Percentiles rank a stretch among this genome's conserved stretches.
phyloP scores from a whole-genome alignment of 768 basidiomycete species.

The Pleurotus salmoneostramineus region DNA sequence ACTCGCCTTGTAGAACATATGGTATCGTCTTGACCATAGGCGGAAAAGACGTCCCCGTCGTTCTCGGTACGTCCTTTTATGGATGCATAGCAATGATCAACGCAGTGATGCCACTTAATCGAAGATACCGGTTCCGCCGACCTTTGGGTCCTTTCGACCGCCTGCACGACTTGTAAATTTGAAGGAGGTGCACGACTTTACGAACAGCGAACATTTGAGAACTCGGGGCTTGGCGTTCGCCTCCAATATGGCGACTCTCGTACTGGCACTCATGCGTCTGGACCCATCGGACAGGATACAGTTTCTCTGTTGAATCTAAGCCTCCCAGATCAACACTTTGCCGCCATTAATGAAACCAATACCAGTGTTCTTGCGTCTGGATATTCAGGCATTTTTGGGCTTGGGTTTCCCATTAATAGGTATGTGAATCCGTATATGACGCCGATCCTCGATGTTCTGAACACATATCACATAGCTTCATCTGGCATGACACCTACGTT shows the following conservation, averaged over 20 bases:
- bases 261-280: constrained; percentile 66
- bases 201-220: constrained; percentile 44
- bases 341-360: constrained; percentile 66
- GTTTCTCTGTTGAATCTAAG: constrained; percentile 51
- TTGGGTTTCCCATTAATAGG: constrained; percentile 77
- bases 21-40: constrained; percentile 59
- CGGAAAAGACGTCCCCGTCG: constrained; percentile 43
- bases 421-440: constrained; percentile 15
- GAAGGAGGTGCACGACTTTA: constrained; percentile 38
- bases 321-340: constrained; percentile 53
- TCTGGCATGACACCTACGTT: constrained; percentile 5
- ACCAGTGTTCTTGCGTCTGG: constrained; percentile 55
- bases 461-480: neutral
- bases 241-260: constrained; percentile 69
- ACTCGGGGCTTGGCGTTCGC: constrained; percentile 38
- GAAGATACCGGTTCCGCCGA: constrained; percentile 79
- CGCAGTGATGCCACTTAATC: neutral
- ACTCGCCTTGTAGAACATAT: constrained; percentile 45
- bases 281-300: constrained; percentile 56
- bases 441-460: neutral
- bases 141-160: constrained; percentile 65
- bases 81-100: neutral
- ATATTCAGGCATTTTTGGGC: constrained; percentile 65
- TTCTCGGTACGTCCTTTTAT: constrained; percentile 45
- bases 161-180: constrained; percentile 42